A percentile compares a stretch with the other conserved stretches of the same genome.
These are phyloP conservation scores for Ophiosphaerella narmari DNA, from an alignment of 2,329 filamentous ascomycete species.

Conservation along the genomic window DNA sequence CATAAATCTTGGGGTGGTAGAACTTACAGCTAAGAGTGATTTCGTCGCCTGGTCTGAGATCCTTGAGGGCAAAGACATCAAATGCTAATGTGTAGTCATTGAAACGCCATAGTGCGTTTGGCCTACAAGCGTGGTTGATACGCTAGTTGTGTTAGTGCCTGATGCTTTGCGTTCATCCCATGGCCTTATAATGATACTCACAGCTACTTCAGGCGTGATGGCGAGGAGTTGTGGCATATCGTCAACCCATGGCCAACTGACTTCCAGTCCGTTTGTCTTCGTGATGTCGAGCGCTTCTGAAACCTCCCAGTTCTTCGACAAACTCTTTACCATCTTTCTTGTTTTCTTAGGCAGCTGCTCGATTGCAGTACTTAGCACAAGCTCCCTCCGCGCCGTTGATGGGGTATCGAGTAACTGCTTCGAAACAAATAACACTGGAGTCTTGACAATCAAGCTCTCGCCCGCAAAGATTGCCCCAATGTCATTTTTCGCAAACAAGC, in stretches of 20 bases:
- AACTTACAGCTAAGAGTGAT: constrained; percentile 36
- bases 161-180: not conserved
- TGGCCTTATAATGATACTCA: constrained; percentile 15
- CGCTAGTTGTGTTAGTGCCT: constrained; percentile 17
- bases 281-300: constrained; percentile 28
- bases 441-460: constrained; percentile 27
- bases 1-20: not conserved
- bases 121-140: constrained; percentile 43
- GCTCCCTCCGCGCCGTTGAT: constrained; percentile 8
- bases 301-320: constrained; percentile 23
- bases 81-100: constrained; percentile 32
- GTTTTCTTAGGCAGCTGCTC: constrained; percentile 29
- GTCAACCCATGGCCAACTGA: constrained; percentile 29
- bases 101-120: constrained; percentile 41
- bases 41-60: constrained; percentile 36
- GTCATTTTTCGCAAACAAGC: constrained; percentile 28
- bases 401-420: constrained; percentile 15
- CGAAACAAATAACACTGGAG: constrained; percentile 29
- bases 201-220: constrained; percentile 35
- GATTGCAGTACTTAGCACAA: constrained; percentile 24
- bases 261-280: constrained; percentile 28
- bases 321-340: constrained; percentile 9
- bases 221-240: constrained; percentile 22
- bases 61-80: constrained; percentile 32
- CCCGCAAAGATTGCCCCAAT: constrained; percentile 25